Evolutionary conservation across 768 basidiomycete genomes (phyloP).

Genomic region (Megacollybia marginata): DNA sequence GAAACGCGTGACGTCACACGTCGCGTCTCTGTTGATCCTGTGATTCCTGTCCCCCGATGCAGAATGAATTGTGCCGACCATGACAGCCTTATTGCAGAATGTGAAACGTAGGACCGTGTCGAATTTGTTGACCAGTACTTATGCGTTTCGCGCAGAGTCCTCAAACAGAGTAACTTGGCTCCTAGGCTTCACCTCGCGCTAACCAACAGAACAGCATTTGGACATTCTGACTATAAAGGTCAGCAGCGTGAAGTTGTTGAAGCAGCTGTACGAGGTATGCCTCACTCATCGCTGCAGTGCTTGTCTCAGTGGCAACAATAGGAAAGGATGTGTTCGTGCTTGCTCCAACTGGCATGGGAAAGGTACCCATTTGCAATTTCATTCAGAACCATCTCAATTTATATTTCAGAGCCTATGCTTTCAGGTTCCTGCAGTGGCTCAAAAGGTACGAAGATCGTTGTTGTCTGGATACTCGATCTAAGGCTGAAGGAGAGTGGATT

Average conservation of each 20-base stretch:
- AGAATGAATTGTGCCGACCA: too few species aligned
- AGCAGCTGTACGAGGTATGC: conserved; percentile 55
- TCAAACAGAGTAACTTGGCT: neutral
- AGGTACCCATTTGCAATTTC: conserved; percentile 34
- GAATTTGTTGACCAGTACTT: neutral
- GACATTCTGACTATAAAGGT: conserved; percentile 62
- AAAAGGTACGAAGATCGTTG: conserved; percentile 31
- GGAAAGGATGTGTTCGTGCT: conserved; percentile 72
- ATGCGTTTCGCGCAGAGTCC: neutral
- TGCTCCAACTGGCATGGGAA: conserved; percentile 87
- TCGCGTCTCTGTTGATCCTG: too few species aligned
- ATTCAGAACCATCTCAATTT: neutral
- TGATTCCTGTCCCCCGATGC: too few species aligned
- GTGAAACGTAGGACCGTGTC: neutral
- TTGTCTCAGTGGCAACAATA: conserved; percentile 16
- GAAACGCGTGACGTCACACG: too few species aligned
- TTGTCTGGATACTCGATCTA: neutral
- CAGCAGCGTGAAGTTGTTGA: conserved; percentile 73
- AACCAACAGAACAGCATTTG: conserved; percentile 44
- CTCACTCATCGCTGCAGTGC: neutral
- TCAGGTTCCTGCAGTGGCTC: conserved; percentile 71
- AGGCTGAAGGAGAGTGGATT: conserved; percentile 44
- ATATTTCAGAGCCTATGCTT: conserved; percentile 68
- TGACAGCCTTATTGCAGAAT: neutral
- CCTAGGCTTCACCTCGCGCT: neutral